Evolutionary conservation across 345 rosid species (phyloP).

Genomic region (Populus deltoides): DNA sequence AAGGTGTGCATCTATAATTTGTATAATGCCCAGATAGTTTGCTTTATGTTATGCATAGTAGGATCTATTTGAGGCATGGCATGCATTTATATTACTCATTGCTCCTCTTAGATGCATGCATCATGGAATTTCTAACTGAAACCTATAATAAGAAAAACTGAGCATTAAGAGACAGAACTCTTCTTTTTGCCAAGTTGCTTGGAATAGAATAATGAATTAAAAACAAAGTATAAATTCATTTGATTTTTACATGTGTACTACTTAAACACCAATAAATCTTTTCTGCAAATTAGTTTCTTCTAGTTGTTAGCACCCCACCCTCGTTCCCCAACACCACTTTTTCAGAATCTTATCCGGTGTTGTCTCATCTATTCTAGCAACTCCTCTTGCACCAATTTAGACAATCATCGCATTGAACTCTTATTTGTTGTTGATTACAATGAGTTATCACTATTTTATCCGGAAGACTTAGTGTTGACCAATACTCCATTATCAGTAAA

Average conservation of each 20-base stretch:
- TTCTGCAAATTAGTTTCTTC: too few species aligned
- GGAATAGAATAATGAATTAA: neutral
- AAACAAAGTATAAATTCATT: neutral
- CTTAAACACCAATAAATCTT: neutral
- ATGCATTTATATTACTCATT: too few species aligned
- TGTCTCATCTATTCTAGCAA: too few species aligned
- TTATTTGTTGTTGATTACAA: too few species aligned
- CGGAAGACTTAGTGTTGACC: neutral
- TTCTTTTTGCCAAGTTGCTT: neutral
- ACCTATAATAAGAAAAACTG: too few species aligned
- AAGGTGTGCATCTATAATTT: conserved; percentile 42
- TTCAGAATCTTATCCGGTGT: too few species aligned
- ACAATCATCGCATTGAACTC: too few species aligned
- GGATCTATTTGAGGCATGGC: neutral
- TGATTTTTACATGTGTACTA: neutral
- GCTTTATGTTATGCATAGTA: neutral
- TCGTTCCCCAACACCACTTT: too few species aligned
- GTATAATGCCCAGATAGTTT: neutral
- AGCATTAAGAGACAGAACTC: neutral
- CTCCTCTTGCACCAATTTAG: too few species aligned
- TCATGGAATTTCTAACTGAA: too few species aligned
- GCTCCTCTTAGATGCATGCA: too few species aligned
- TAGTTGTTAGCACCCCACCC: too few species aligned
- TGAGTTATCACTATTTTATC: conserved; percentile 1
- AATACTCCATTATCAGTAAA: neutral